Evolutionary conservation across 371 early-diverging fungal genomes (phyloP).

Genomic region (Lichtheimia corymbifera): DNA sequence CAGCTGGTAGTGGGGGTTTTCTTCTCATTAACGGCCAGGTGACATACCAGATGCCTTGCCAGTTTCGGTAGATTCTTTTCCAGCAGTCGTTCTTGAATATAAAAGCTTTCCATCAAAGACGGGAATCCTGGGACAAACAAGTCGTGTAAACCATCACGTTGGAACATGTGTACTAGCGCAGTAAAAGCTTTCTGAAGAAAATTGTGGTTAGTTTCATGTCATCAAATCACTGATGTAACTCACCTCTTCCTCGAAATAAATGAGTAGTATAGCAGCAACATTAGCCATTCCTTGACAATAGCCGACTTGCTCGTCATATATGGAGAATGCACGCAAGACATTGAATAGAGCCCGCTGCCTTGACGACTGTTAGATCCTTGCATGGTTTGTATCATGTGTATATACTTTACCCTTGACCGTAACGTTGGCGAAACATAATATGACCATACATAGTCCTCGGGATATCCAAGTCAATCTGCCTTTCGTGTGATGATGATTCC

Average conservation of each 20-base stretch:
- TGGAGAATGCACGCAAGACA: constrained; percentile 85
- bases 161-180: constrained; percentile 56
- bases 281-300: constrained; percentile 96
- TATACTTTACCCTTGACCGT: constrained; percentile 59
- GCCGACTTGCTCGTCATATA: constrained; percentile 88
- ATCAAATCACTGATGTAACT: background rate
- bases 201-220: too few relatives aligned
- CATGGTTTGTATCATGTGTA: background rate
- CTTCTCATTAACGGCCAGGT: background rate
- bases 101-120: constrained; percentile 62
- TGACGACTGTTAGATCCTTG: background rate
- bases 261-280: constrained; percentile 82
- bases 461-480: constrained; percentile 72
- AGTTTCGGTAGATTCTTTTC: constrained; percentile 54
- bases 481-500: constrained; percentile 48
- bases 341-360: constrained; percentile 75
- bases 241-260: constrained; percentile 92
- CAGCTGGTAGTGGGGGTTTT: background rate
- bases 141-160: constrained; percentile 52
- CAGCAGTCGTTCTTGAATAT: constrained; percentile 59
- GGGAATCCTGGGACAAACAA: constrained; percentile 67
- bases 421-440: constrained; percentile 67
- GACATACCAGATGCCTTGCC: constrained; percentile 47
- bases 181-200: constrained; percentile 53
- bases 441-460: constrained; percentile 63